Evolutionary conservation across 768 basidiomycete species (phyloP).

Genomic region (Candolleomyces eurysporus): DNA sequence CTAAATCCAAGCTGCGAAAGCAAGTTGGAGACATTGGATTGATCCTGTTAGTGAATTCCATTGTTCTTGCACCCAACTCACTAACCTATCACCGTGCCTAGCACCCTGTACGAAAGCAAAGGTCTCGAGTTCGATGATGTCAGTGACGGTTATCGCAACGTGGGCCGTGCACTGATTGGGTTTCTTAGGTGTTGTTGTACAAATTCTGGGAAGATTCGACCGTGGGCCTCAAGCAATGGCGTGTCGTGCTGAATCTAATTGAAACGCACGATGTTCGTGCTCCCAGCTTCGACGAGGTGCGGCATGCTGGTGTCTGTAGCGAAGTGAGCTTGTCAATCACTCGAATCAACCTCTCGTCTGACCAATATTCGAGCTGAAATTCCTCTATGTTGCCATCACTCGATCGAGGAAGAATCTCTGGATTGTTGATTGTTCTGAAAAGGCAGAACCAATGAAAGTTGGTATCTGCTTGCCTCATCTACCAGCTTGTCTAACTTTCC

Average conservation of each 20-base stretch:
- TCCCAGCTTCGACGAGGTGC: slow-evolving; percentile 49
- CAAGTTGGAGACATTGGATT: slow-evolving; percentile 59
- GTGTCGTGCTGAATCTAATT: slow-evolving; percentile 48
- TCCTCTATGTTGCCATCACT: too few relatives aligned
- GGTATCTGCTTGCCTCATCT: too few relatives aligned
- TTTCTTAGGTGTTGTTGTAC: slow-evolving; percentile 60
- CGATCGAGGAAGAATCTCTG: too few relatives aligned
- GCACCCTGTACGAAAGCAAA: slow-evolving; percentile 63
- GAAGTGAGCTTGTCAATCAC: too few relatives aligned
- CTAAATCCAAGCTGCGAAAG: slow-evolving; percentile 41
- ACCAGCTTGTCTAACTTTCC: too few relatives aligned
- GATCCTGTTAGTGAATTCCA: slow-evolving; percentile 46
- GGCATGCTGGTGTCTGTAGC: slow-evolving; percentile 48
- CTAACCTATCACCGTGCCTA: slow-evolving; percentile 11
- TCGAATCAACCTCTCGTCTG: too few relatives aligned
- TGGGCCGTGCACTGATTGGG: not conserved
- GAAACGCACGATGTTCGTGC: slow-evolving; percentile 22
- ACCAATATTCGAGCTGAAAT: too few relatives aligned
- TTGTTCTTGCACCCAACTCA: not conserved
- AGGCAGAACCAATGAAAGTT: too few relatives aligned
- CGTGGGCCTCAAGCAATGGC: slow-evolving; percentile 53
- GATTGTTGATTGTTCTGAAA: too few relatives aligned
- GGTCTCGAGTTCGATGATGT: slow-evolving; percentile 69
- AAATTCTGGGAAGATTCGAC: slow-evolving; percentile 72
- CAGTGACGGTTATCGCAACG: slow-evolving; percentile 1